Base-by-base conservation (phyloP, 345 rosid species). In the Aquilaria yunnanensis region DNA sequence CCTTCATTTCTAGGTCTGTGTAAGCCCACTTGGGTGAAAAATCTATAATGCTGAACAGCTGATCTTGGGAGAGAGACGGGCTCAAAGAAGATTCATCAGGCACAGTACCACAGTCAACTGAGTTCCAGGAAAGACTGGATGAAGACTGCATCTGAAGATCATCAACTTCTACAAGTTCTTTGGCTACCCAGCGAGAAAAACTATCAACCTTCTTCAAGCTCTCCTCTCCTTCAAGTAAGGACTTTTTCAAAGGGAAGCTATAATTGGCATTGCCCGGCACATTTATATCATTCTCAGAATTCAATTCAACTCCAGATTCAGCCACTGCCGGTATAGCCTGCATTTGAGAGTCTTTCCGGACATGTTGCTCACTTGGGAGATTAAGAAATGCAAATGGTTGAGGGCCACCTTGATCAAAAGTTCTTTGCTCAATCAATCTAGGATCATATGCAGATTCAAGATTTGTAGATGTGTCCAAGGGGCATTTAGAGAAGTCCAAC, bases 41-140 rank as follows among this genome's bases (percentile, higher is more conserved):
- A 66, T 89, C 88, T 57, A 69, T 68, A 56, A 92, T 87, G 75
- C 90, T 89, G 76, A 87, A 92, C 61, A 80, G 96, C 73, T 92
- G 98, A 60, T 89, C 92, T 67, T 82, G 90, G 47, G 96, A 81
- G 66, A 92, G 81, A 62, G 92, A 89, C 61, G 96, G 98, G 75
- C 92, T 80, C 77, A 89, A 71, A 32, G 90, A 76, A 58, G 83
- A 59, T 54, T 78, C 89, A 51, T 81, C 87, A 48, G 60, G 81
- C 46, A 75, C 86, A 70, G 78, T 83, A 57, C 74, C 96, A 78
- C 86, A 78, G 13, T 89, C 96, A 59, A 74, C 90, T 43, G 83
- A 47, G 71, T 72, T 77, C 98, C 98, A 92, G 65, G 84, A 71
- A 69, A 89, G 60, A 65, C 89, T 82, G 66, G 81, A 72, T 37